Conservation (phyloP, 306 rosid genomes). For the Crataegus laevigata region DNA sequence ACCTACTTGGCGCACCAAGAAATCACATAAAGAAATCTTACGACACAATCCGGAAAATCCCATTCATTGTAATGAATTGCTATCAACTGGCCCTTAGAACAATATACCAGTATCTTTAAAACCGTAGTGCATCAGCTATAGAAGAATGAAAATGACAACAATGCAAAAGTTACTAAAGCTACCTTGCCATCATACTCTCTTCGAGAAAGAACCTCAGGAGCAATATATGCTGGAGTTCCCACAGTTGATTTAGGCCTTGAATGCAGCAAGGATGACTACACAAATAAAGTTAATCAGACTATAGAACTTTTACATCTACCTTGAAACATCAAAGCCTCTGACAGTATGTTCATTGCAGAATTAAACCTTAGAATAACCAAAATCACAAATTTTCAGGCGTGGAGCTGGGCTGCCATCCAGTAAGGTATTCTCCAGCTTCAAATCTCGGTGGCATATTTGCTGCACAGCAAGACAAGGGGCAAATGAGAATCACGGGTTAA, state of each 20-base stretch:
- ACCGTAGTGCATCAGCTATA: not conserved
- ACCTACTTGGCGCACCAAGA: not conserved
- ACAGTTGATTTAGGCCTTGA: slow-evolving; percentile 79
- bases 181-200: slow-evolving; percentile 92
- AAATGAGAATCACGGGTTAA: not conserved
- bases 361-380: slow-evolving; percentile 80
- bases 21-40: not conserved
- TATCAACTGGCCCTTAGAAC: not conserved
- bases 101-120: not conserved
- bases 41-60: not conserved
- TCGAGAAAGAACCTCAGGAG: slow-evolving; percentile 82
- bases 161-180: slow-evolving; percentile 9
- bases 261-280: slow-evolving; percentile 75
- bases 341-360: slow-evolving; percentile 12
- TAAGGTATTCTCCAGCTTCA: slow-evolving; percentile 78
- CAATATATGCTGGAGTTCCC: slow-evolving; percentile 88
- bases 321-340: slow-evolving; percentile 7
- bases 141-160: not conserved
- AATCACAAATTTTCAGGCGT: slow-evolving; percentile 78
- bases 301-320: not conserved
- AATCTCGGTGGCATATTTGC: slow-evolving; percentile 87
- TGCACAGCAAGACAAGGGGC: slow-evolving; percentile 22
- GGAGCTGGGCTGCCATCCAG: slow-evolving; percentile 90
- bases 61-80: not conserved
- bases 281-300: slow-evolving; percentile 28